Evolutionary conservation across 345 rosid genomes (phyloP), one percentile per base, ranked within the genome.

Genomic region (Citropsis articulata): DNA sequence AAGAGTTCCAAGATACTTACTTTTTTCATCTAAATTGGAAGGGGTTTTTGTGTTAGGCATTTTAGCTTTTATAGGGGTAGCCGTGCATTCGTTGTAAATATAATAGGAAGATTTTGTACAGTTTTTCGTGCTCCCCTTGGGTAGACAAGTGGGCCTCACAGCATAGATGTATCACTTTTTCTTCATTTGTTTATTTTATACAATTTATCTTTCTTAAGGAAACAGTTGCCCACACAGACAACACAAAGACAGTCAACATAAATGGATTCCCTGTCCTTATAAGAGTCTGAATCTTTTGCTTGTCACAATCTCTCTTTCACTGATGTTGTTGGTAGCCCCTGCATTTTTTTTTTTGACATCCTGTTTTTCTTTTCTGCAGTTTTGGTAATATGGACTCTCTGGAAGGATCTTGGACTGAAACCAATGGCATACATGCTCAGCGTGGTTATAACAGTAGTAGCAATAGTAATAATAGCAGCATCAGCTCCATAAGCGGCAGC

Each of bases 381-480:
- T 89, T 84, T 69, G 95, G 93, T 67, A 89, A 89, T 79, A 77
- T 87, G 83, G 93, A 96, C 72, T 87, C 83, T 69, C 30, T 80
- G 77, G 94, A 91, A 79, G 92, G 87, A 72, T 87, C 89, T 74
- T 90, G 93, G 88, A 81, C 80, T 78, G 95, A 90, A 83, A 86
- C 83, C 78, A 81, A 83, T 86, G 92, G 91, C 81, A 66, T 86
- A 65, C 88, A 81, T 69, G 78, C 83, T n/a, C 94, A 84, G 75
- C 84, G 79, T 73, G 90, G 90, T 81, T 87, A 90, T 84, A 86
- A 91, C 79, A 97, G 99, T 80, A 93, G 99, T 78, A 92, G 98
- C 83, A 97, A 94, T 83, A 97, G 98, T 84, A 92, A 94, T 77
- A 84, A 84, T 86, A 97, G 98, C 87, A 96, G 99, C 85, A 86